Percentiles rank a stretch among this genome's conserved stretches.
phyloP scores from a whole-genome alignment of 495 filamentous ascomycete species.

The Tuber melanosporum region DNA sequence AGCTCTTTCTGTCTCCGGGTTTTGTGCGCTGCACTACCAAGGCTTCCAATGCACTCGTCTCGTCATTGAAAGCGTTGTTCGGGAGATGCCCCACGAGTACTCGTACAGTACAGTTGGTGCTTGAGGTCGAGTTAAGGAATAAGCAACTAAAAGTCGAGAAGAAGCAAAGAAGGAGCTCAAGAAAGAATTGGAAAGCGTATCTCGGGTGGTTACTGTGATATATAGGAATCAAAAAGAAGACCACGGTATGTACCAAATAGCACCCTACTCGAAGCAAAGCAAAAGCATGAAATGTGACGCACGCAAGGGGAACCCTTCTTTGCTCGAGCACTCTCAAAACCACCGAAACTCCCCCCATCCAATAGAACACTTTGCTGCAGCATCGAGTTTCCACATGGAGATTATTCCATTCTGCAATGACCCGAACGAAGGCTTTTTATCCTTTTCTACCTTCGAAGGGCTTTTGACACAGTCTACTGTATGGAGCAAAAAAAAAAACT shows the following conservation, averaged over 20 bases:
- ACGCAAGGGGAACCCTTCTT: not conserved
- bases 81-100: not conserved
- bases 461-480: constrained; percentile 3
- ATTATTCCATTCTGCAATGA: not conserved
- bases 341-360: not conserved
- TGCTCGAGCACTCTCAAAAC: not conserved
- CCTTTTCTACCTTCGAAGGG: constrained; percentile 7
- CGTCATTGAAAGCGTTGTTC: not conserved
- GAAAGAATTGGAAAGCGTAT: not conserved
- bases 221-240: not conserved
- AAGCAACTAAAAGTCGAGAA: not conserved
- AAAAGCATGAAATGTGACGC: not conserved
- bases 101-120: not conserved
- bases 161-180: not conserved
- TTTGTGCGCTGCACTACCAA: not conserved
- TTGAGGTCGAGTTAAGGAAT: not conserved
- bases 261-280: not conserved
- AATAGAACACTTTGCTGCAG: not conserved
- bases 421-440: constrained; percentile 5
- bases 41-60: not conserved
- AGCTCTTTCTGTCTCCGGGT: not conserved
- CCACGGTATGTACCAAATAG: not conserved
- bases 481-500: not conserved
- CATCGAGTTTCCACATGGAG: constrained; percentile 5
- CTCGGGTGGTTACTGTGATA: not conserved